phyloP scores from a whole-genome alignment of 139 green algal genomes.

The Gonium pectorale region DNA sequence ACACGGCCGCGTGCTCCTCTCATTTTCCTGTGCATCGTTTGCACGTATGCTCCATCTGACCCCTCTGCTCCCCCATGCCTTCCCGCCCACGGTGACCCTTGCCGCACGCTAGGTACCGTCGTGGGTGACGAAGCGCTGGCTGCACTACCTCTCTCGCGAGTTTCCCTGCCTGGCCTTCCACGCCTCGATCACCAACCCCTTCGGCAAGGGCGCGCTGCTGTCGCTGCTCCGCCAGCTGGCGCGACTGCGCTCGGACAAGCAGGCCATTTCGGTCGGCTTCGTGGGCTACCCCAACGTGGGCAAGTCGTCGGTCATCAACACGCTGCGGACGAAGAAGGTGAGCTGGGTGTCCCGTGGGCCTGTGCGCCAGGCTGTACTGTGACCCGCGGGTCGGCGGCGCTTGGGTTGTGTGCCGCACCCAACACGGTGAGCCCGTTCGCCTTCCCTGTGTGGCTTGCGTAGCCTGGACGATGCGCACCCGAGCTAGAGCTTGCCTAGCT shows the following conservation, averaged over 20 bases:
- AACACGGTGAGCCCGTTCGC: too few relatives aligned
- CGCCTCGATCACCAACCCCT: slow-evolving; percentile 95
- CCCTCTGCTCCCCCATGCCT: background rate
- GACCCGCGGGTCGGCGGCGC: too few relatives aligned
- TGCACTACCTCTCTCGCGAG: slow-evolving; percentile 89
- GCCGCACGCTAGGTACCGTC: slow-evolving; percentile 97
- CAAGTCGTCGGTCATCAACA: slow-evolving; percentile 99
- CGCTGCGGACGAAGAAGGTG: slow-evolving; percentile 94
- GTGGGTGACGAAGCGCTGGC: slow-evolving; percentile 98
- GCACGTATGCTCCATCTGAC: background rate
- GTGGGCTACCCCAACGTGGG: slow-evolving; percentile 99
- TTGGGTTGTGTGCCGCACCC: too few relatives aligned
- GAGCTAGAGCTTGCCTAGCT: too few relatives aligned
- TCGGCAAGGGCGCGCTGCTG: slow-evolving; percentile 95
- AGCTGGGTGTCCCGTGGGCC: too few relatives aligned
- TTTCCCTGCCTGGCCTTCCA: slow-evolving; percentile 99
- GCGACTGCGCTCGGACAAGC: slow-evolving; percentile 94
- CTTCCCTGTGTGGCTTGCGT: too few relatives aligned
- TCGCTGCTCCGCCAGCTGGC: slow-evolving; percentile 88
- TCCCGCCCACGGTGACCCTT: too few relatives aligned
- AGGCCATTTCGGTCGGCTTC: slow-evolving; percentile 97
- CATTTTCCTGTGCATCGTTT: background rate
- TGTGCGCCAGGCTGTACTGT: too few relatives aligned
- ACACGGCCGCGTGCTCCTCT: background rate
- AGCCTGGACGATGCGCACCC: too few relatives aligned